Evolutionary conservation across 2,329 filamentous ascomycete species (phyloP), one percentile per base, ranked within the genome.

Genomic region (Calonectria crousiana): DNA sequence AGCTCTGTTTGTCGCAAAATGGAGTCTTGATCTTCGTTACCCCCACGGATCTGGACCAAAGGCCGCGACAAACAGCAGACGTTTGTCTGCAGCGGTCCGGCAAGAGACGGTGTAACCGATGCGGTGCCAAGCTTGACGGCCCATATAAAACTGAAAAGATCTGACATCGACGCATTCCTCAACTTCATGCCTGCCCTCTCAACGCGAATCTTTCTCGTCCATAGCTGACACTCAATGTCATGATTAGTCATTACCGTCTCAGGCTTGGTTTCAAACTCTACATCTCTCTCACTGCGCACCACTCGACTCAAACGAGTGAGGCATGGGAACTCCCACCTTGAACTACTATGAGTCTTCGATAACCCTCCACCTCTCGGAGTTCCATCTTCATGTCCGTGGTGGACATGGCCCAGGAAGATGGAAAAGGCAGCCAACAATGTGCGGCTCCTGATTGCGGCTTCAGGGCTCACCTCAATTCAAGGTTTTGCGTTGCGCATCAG

Each of bases 71-170:
- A 81, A 92, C 86, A 91, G 69, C 69, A 78, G 64, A 49, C 65
- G 44, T 66, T 30, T 38, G 44, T 60, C 69, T 75, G 60, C 68
- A 9, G 53, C 47, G 69, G 58, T 41, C 47, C 67, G 75, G 74
- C 76, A 66, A 78, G 74, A 75, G 74, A 75, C 78, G 80, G 84
- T 81, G 83, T 87, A 90, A 84, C 90, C 89, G 89, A 82, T 86
- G 88, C 79, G 83, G 86, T 86, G 83, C 82, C 84, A 82, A 85
- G 86, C 75, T 83, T 90, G 88, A 90, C 83, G 89, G 86, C 83
- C 81, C 84, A 81, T 80, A 81, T 79, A 84, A 89, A 90, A 93
- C 92, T 94, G 92, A 93, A 94, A 94, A 94, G 92, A 94, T 90
- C 93, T 94, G 93, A 94, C 88, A 77, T 78, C 75, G 74, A 76